Evolutionary conservation across 106 monocot genomes (phyloP), one percentile per base, ranked within the genome.

Genomic region (Triglochin maritima): DNA sequence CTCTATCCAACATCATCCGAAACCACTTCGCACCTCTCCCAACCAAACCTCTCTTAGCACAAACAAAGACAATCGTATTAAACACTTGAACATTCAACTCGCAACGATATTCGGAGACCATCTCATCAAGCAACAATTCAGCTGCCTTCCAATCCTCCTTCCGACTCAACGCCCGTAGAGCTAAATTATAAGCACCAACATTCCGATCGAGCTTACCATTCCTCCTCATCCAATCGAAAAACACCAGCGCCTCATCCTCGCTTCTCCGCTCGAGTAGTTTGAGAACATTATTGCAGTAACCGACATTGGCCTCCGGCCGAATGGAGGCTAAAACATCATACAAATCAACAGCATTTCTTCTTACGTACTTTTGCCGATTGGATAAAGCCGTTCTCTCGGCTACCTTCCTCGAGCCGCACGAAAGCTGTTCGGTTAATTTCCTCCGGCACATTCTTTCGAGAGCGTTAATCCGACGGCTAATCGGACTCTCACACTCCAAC

Each of bases 191-290:
- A 59, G 96, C 96, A 53, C 49, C 11, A 5, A 69, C 41, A 57
- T 98, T 98, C 45, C 68, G 57, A 70, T 79, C 77, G 70, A 98
- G 52, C 65, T 98, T 98, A n/a, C 86, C 86, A 55, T 98, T 82
- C 62, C 8, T 47, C 69, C 63, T 91, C 96, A 98, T 98, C 86
- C 88, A 88, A 7, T 82, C 77, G 63, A 98, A 86, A 58, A 98
- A 88, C 4, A 74, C 47, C 12, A 91, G 13, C 44, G 77, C 68
- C 71, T 78, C 86, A 29, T 79, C 78, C 46, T 79, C 82, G 14
- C 52, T 77, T 9, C 60, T 72, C 64, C 65, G 83, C 77, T 88
- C 91, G 3, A 98, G 74, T 47, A 66, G 49, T 15, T 79, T 86
- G 12, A 98, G 76, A 64, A 88, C 58, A 60, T 54, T 58, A 60